Evolutionary conservation across 1,139 yeast genomes (phyloP), one percentile per base, ranked within the genome.

Genomic region (Kurtzmaniella natalensis): DNA sequence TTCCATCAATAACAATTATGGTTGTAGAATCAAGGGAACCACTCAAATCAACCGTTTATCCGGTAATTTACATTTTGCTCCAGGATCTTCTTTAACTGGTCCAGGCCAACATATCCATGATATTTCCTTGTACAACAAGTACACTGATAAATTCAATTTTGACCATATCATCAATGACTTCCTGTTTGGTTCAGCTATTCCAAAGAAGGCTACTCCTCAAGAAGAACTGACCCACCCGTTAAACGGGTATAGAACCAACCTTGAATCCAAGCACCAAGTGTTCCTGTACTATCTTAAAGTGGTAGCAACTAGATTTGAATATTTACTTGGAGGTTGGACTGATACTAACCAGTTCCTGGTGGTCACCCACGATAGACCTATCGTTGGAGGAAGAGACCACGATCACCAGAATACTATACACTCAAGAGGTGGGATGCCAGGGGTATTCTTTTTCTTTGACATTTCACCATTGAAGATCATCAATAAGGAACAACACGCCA

Each of bases 31-130:
- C 33, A 73, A 74, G 40, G 98, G 98, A 24, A 70, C 75, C 22
- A 81, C 94, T 7, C 69, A 77, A 48, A 78, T 92, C 50, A 85
- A 86, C 60, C 77, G 95, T 58, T 85, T 92, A 27, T 78, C 85
- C 20, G 98, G 98, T 27, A 84, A 87, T 52, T 64, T 92, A 46
- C 97, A 92, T 61, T 88, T 92, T 68, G 96, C 96, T 1, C 97
- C 98, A 2, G 98, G 98, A 15, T 78, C 74, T 39, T 76, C 84
- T 31, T 70, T 67, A 42, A 74, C 78, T 35, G 51, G 61, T 31
- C 61, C 63, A 7, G 77, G 76, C 17, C 69, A 70, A 43, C 97
- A 92, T 54, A 70, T 77, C 44, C 98, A 92, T 61, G 98, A 92
- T 53, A 59, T 84, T 41, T 82, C 95, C 5, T 67, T 87, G 38